Evolutionary conservation across 345 rosid species (phyloP), one percentile per base, ranked within the genome.

Genomic region (Salix brachista): DNA sequence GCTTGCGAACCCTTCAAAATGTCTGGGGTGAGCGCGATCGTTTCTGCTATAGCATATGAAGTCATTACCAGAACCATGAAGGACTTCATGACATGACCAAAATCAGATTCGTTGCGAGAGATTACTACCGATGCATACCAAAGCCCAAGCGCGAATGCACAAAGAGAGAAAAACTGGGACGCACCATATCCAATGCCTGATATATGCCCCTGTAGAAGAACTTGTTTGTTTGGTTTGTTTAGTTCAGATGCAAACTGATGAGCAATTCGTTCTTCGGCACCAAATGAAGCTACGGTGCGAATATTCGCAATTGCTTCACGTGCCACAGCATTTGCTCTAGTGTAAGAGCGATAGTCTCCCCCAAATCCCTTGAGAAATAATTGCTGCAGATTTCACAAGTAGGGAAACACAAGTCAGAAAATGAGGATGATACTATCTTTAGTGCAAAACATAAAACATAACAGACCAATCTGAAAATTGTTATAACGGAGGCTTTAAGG

Each of bases 1-100:
- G 94, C 97, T 72, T 89, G 95, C 14, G 93, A 83, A n/a, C 98
- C 97, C 89, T 92, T 94, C 34, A 91, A 91, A 65, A 92, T 87
- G 77, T 94, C 95, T 19, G 98, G 97, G 4, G 97, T 77, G 17
- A 94, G 90, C 42, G 98, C 91, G 42, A 94, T 89, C 10, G 98
- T 90, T 81, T 94, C 97, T 16, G 97, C 92, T 69, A 87, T 80
- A 1, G 90, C 79, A 67, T 77, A 78, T 72, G 97, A 90, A 7
- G 97, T 89, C 67, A 91, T 73, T 62, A 92, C 81, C 76, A 94
- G 73, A 8, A 94, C 87, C 90, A 92, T 86, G 83, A 89, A 94
- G 71, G 94, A 77, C 71, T 88, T 91, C 61, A 91, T 91, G 71
- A 85, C 76, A 64, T 87, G 74, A 30, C 87, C 84, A 7, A 94